Base-by-base conservation (phyloP, 1,139 yeast species). In the Diutina ranongensis region DNA sequence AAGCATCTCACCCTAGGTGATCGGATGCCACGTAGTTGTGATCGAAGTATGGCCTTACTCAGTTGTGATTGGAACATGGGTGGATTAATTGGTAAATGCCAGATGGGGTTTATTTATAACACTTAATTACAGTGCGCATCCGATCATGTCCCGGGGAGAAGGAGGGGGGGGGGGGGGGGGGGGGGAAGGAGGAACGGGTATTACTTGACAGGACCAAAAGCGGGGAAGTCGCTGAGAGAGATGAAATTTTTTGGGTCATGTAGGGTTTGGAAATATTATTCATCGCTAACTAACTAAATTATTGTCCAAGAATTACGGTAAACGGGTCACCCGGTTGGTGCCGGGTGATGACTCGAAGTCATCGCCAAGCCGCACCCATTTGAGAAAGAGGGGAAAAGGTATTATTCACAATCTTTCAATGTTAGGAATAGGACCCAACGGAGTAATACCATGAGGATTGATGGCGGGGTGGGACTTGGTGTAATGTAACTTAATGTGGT, bases 401-500 rank as follows among this genome's bases (percentile, higher is more conserved):
- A 12, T 27, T 27, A 27, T 27, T 31, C 28, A 5, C 34, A 60
- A 55, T 15, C 64, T 66, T 51, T 69, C 58, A 50, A 87, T 83
- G 56, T 85, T 65, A 35, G 95, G 95, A 44, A 82, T 56, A 18
- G 98, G 98, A 2, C 98, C 98, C 41, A 83, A 59, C 7, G 97
- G 95, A 2, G 96, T 84, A 52, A 92, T 83, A 1, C 83, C 82
- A 51, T 71, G 66, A 7, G 95, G 97, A 60, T 92, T 92, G 61
- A 87, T 83, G 46, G 73, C 74, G 46, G 74, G 61, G 62, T 89
- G 97, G 20, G 94, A 80, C 63, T 74, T 78, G 45, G 96, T 87
- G 68, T 89, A 92, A 63, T 89, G 97, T 54, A 69, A 68, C 64
- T 89, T 89, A 68, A 89, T 89, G 62, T 89, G 97, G 44, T 83